Evolutionary conservation across 1,284 basidiomycete genomes (phyloP).

Genomic region (Irpex sp.): DNA sequence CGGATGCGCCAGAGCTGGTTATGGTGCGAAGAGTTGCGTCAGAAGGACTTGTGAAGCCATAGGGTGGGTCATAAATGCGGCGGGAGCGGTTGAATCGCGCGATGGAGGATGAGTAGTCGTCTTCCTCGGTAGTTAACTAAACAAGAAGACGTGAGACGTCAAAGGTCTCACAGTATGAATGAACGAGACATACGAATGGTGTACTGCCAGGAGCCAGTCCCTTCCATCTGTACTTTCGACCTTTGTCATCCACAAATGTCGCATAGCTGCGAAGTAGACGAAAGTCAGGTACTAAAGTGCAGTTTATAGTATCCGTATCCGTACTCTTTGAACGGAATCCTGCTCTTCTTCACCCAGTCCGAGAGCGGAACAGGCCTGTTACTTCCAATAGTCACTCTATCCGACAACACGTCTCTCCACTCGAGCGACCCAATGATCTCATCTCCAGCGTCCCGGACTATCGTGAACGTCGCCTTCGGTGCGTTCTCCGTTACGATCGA

Average conservation of each 20-base stretch:
- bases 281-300: too few species aligned
- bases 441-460: conserved; percentile 27
- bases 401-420: conserved; percentile 19
- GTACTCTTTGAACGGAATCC: conserved; percentile 38
- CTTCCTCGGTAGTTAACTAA: conserved; percentile 33
- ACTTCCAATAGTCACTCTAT: conserved; percentile 18
- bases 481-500: conserved; percentile 33
- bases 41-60: background rate
- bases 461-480: conserved; percentile 28
- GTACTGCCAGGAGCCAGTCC: conserved; percentile 30
- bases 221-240: conserved; percentile 38
- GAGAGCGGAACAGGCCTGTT: conserved; percentile 20
- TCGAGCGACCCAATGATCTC: conserved; percentile 20
- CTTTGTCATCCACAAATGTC: conserved; percentile 32
- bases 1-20: background rate
- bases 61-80: conserved; percentile 13
- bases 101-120: conserved; percentile 29
- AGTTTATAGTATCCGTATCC: too few species aligned
- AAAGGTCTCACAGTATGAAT: background rate
- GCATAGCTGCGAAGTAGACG: too few species aligned
- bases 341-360: conserved; percentile 40
- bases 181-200: background rate
- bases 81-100: conserved; percentile 33
- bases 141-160: background rate
- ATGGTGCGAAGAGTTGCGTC: background rate